These are phyloP conservation scores for Sphenostylis stenocarpa DNA, from an alignment of 306 rosid genomes.

Conservation along the genomic window DNA sequence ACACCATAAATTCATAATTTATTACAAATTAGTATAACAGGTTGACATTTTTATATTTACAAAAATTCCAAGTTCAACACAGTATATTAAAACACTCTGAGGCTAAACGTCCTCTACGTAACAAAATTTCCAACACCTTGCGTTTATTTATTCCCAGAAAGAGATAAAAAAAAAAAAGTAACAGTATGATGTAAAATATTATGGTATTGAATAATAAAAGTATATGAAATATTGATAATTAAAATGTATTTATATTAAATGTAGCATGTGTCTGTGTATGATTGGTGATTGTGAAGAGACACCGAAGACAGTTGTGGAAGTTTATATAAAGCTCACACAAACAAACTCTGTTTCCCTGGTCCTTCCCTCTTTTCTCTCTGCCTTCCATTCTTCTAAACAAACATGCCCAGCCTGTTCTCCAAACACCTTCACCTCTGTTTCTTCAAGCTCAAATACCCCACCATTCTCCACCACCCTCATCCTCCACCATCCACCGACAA, in stretches of 20 bases:
- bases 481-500: conserved; percentile 26
- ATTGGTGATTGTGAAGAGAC: not conserved
- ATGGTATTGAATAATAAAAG: too few relatives aligned
- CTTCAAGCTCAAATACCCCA: conserved; percentile 66
- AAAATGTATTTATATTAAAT: not conserved
- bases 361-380: not conserved
- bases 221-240: too few relatives aligned
- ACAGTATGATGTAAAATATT: too few relatives aligned
- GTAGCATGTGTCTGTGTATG: not conserved
- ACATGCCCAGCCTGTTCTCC: conserved; percentile 54
- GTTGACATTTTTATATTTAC: too few relatives aligned
- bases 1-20: too few relatives aligned
- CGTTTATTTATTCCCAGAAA: too few relatives aligned
- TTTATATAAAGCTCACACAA: not conserved
- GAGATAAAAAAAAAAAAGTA: too few relatives aligned
- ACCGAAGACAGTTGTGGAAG: not conserved
- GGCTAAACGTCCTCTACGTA: too few relatives aligned
- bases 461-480: conserved; percentile 37
- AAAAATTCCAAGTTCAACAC: too few relatives aligned
- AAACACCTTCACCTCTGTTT: conserved; percentile 65
- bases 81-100: too few relatives aligned
- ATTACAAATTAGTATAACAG: too few relatives aligned
- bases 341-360: not conserved
- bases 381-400: not conserved
- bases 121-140: too few relatives aligned